Percentiles rank a stretch among this genome's conserved stretches.
phyloP scores from a whole-genome alignment of 2,329 filamentous ascomycete species.

The Hymenoscyphus fructigenus region DNA sequence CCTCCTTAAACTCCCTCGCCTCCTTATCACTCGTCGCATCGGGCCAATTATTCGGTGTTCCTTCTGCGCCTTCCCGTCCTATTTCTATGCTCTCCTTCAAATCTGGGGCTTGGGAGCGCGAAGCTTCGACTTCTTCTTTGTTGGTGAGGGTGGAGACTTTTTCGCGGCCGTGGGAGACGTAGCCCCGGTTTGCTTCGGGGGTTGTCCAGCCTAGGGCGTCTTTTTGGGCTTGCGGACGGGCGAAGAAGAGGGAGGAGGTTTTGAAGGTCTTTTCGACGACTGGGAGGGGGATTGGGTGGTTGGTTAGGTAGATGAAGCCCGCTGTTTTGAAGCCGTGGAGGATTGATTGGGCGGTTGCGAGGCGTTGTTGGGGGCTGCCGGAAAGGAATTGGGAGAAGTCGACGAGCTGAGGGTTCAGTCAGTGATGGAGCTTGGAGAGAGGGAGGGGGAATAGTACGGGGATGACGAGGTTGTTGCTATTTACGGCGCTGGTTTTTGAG shows the following conservation, averaged over 20 bases:
- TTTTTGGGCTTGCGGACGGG: constrained; percentile 57
- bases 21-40: constrained; percentile 49
- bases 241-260: constrained; percentile 70
- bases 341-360: constrained; percentile 67
- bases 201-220: constrained; percentile 68
- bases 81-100: constrained; percentile 67
- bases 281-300: constrained; percentile 67
- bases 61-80: constrained; percentile 57
- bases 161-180: constrained; percentile 50
- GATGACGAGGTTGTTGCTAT: constrained; percentile 53
- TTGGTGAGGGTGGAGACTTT: constrained; percentile 27
- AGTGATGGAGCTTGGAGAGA: constrained; percentile 1
- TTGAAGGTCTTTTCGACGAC: constrained; percentile 62
- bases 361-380: constrained; percentile 59
- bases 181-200: constrained; percentile 71
- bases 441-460: constrained; percentile 47
- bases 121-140: constrained; percentile 41
- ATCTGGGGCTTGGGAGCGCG: constrained; percentile 58
- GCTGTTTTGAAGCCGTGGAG: constrained; percentile 79
- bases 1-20: constrained; percentile 60
- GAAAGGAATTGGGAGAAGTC: constrained; percentile 74
- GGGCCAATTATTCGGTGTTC: constrained; percentile 77
- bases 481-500: constrained; percentile 39
- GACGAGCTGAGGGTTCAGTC: constrained; percentile 57
- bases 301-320: constrained; percentile 86